These are phyloP conservation scores for Saturnispora silvae DNA, from an alignment of 805 yeast genomes.

Conservation along the genomic window DNA sequence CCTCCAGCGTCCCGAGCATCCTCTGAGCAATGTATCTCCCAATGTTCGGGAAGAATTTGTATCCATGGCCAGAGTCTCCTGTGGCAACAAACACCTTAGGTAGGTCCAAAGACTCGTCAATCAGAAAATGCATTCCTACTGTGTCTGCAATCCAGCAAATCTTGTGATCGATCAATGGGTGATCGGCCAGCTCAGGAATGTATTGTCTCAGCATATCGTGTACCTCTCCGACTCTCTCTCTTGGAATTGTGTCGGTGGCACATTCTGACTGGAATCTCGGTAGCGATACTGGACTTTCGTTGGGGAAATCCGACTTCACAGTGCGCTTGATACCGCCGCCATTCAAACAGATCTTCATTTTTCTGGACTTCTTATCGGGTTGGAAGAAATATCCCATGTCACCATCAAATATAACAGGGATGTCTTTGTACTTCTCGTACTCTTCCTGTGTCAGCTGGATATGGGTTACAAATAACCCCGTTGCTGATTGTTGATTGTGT, in stretches of 20 bases:
- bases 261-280: conserved; percentile 27
- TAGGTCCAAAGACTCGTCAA: conserved; percentile 28
- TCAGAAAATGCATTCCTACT: conserved; percentile 28
- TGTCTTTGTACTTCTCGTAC: conserved; percentile 24
- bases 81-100: conserved; percentile 29
- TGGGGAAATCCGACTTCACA: conserved; percentile 11
- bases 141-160: conserved; percentile 32
- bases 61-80: conserved; percentile 38
- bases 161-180: conserved; percentile 23
- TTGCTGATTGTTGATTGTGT: conserved; percentile 26
- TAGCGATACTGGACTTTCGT: conserved; percentile 18
- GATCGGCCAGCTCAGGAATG: conserved; percentile 29
- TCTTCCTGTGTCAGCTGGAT: conserved; percentile 30
- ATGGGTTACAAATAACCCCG: conserved; percentile 30
- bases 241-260: conserved; percentile 30
- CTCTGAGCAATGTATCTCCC: conserved; percentile 30
- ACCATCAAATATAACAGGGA: conserved; percentile 35
- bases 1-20: conserved; percentile 20
- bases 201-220: conserved; percentile 21
- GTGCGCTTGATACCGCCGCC: conserved; percentile 23
- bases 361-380: conserved; percentile 30
- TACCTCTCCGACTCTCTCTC: conserved; percentile 18
- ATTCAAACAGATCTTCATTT: conserved; percentile 30
- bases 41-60: conserved; percentile 34
- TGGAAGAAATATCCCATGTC: conserved; percentile 39